phyloP scores from a whole-genome alignment of 202 grass and related monocot species.

The Schoenoplectus triqueter region DNA sequence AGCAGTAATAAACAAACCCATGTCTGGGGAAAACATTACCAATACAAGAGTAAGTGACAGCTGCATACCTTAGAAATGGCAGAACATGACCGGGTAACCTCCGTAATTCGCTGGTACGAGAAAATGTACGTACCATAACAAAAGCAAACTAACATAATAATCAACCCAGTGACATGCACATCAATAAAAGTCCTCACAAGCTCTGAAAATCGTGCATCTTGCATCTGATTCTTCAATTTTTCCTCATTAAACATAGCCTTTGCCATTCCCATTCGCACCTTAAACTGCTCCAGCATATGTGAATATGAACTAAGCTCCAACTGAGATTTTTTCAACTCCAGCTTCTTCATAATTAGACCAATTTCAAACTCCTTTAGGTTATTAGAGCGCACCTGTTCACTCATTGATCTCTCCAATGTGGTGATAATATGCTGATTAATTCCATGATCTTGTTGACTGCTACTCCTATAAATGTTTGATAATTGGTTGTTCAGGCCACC shows the following conservation, averaged over 20 bases:
- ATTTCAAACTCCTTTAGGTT: slow-evolving; percentile 90
- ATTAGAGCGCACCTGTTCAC: slow-evolving; percentile 76
- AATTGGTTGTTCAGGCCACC: slow-evolving; percentile 46
- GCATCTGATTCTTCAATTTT: slow-evolving; percentile 75
- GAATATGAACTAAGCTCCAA: slow-evolving; percentile 62
- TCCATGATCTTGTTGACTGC: slow-evolving; percentile 41
- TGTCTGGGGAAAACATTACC: neutral
- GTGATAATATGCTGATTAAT: slow-evolving; percentile 53
- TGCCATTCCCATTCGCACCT: slow-evolving; percentile 72
- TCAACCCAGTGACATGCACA: slow-evolving; percentile 71
- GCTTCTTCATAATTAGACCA: slow-evolving; percentile 61
- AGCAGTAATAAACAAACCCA: slow-evolving; percentile 25
- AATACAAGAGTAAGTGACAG: neutral
- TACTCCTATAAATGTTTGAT: slow-evolving; percentile 47
- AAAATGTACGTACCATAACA: slow-evolving; percentile 79
- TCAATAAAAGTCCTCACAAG: slow-evolving; percentile 75
- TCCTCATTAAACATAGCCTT: slow-evolving; percentile 84
- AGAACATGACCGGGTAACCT: slow-evolving; percentile 64
- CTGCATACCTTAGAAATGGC: slow-evolving; percentile 54
- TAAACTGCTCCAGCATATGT: slow-evolving; percentile 66
- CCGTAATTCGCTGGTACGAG: slow-evolving; percentile 73
- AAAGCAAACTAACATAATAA: slow-evolving; percentile 79
- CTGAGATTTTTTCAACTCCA: slow-evolving; percentile 67
- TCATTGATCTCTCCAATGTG: slow-evolving; percentile 83
- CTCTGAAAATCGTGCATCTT: slow-evolving; percentile 63